Evolutionary conservation across 306 rosid genomes (phyloP).

Genomic region (Gastrolobium villosum): DNA sequence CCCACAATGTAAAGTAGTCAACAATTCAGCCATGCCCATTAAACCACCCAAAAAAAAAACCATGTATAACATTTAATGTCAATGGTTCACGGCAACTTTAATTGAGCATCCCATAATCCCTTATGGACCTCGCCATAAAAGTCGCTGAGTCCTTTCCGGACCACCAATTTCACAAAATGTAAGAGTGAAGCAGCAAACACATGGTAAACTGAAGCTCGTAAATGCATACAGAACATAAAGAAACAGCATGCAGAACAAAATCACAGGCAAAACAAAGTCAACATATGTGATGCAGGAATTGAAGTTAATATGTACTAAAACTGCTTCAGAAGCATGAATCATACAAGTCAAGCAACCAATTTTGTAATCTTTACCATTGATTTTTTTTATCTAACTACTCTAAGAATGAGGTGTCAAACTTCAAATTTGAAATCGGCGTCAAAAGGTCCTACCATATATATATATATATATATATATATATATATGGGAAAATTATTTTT

Average conservation of each 20-base stretch:
- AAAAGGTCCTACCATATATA: too few relatives aligned
- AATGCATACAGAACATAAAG: neutral
- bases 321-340: constrained; percentile 31
- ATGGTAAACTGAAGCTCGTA: neutral
- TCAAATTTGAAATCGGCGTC: too few relatives aligned
- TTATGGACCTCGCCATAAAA: neutral
- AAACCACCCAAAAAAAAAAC: neutral
- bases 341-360: constrained; percentile 8
- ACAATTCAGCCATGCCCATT: neutral
- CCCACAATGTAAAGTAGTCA: too few relatives aligned
- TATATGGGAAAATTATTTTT: too few relatives aligned
- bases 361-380: neutral
- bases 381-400: too few relatives aligned
- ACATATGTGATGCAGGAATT: neutral
- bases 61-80: neutral
- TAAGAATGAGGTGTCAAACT: too few relatives aligned
- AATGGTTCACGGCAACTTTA: neutral
- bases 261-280: constrained; percentile 8
- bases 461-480: too few relatives aligned
- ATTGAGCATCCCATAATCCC: neutral
- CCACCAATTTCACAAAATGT: neutral
- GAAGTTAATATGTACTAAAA: neutral
- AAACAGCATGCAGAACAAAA: constrained; percentile 5
- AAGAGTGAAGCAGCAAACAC: neutral
- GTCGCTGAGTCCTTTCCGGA: neutral